Percentiles rank a stretch among this genome's conserved stretches.
Conservation (phyloP, 2,329 filamentous ascomycete species). For the Penicillium frequentans region DNA sequence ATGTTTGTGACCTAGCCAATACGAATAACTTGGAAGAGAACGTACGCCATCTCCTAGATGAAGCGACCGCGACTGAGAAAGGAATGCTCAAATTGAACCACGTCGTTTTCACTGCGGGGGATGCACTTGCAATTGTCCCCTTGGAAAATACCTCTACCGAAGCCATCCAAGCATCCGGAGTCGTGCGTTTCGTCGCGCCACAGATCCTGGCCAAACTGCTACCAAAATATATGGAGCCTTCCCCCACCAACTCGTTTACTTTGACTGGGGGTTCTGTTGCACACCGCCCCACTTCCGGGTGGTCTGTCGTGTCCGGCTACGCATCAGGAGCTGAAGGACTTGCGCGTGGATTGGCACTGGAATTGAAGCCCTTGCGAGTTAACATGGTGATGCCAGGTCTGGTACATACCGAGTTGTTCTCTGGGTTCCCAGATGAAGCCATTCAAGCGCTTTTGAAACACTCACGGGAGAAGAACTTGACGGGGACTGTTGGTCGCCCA, state of each 20-base stretch:
- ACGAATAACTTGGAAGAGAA: background rate
- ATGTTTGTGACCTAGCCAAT: background rate
- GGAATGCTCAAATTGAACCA: background rate
- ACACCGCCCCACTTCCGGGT: background rate
- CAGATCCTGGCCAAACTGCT: background rate
- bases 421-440: background rate
- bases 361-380: constrained; percentile 1
- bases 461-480: background rate
- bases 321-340: background rate
- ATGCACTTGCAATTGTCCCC: background rate
- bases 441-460: background rate
- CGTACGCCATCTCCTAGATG: background rate
- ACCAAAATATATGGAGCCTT: background rate
- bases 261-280: background rate
- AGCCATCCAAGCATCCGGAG: background rate
- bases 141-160: background rate
- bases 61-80: background rate
- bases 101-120: background rate
- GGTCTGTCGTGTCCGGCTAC: background rate
- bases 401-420: constrained; percentile 1
- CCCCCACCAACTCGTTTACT: background rate
- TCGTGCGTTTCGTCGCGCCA: background rate
- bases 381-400: constrained; percentile 2
- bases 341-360: background rate
- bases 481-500: background rate